Conservation (phyloP, 2,329 filamentous ascomycete species). For the Phaeophleospora eucalypticola region DNA sequence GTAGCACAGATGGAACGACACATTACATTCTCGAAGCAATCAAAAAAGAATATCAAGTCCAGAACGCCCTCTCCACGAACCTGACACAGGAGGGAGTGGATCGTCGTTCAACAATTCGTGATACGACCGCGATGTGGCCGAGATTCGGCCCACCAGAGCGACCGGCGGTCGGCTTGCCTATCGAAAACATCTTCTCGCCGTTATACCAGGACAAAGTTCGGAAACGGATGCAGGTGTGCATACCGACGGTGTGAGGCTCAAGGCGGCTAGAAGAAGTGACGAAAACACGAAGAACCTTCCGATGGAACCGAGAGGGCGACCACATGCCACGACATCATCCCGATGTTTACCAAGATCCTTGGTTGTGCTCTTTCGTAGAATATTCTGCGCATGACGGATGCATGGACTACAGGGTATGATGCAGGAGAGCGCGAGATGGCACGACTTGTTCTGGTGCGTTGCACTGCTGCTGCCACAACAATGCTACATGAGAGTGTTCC, state of each 20-base stretch:
- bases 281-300: conserved; percentile 13
- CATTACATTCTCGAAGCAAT: background rate
- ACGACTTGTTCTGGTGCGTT: background rate
- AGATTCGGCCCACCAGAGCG: conserved; percentile 13
- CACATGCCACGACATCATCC: background rate
- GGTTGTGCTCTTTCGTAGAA: background rate
- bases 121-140: conserved; percentile 15
- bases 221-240: no score
- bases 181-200: background rate
- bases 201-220: conserved; percentile 13
- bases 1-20: background rate
- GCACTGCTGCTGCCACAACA: background rate
- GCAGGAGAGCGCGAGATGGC: background rate
- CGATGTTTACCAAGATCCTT: no score
- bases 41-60: background rate
- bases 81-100: background rate
- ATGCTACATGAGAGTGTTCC: no score
- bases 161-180: conserved; percentile 1
- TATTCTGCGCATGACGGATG: background rate
- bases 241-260: no score
- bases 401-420: no score
- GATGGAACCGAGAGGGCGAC: background rate
- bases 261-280: conserved; percentile 14
- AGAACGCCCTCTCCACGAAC: background rate
- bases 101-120: conserved; percentile 5